A percentile compares a stretch with the other conserved stretches of the same genome.
Evolutionary conservation across 179 eudicot genomes (phyloP).

Genomic region (Drosera spatulata): DNA sequence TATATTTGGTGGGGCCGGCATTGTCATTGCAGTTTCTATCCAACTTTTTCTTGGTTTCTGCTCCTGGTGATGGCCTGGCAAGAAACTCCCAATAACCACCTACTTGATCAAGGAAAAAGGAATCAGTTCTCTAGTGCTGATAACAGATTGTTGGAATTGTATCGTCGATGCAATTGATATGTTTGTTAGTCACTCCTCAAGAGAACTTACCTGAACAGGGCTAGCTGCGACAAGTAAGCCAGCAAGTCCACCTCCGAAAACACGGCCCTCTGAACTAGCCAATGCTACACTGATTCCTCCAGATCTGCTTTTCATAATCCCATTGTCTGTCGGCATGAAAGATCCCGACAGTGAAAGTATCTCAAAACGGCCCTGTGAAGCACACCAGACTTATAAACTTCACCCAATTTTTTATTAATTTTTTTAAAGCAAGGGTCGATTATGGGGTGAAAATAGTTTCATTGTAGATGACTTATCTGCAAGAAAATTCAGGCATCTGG

Average conservation of each 20-base stretch:
- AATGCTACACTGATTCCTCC: conserved; percentile 88
- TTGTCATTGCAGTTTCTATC: conserved; percentile 22
- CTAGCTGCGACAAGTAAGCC: conserved; percentile 83
- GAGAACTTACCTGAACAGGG: conserved; percentile 59
- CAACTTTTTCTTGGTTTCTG: conserved; percentile 53
- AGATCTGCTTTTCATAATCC: conserved; percentile 62
- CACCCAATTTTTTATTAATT: too few species aligned
- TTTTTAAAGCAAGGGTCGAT: too few species aligned
- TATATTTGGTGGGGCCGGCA: conserved; percentile 23
- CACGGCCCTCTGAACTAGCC: conserved; percentile 89
- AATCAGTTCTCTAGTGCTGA: too few species aligned
- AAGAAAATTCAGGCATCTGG: too few species aligned
- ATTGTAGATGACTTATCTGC: too few species aligned
- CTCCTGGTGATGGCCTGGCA: conserved; percentile 49
- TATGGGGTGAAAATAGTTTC: too few species aligned
- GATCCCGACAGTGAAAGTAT: conserved; percentile 81
- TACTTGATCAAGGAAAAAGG: conserved; percentile 13
- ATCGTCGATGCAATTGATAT: too few species aligned
- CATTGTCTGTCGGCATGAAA: conserved; percentile 56
- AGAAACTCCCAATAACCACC: conserved; percentile 83
- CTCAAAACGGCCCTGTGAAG: conserved; percentile 79
- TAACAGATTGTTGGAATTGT: too few species aligned
- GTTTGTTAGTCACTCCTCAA: not conserved
- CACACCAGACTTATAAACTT: too few species aligned
- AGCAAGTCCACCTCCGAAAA: conserved; percentile 84